Conservation (phyloP, 2,329 filamentous ascomycete species). For the Trichophyton equinum region DNA sequence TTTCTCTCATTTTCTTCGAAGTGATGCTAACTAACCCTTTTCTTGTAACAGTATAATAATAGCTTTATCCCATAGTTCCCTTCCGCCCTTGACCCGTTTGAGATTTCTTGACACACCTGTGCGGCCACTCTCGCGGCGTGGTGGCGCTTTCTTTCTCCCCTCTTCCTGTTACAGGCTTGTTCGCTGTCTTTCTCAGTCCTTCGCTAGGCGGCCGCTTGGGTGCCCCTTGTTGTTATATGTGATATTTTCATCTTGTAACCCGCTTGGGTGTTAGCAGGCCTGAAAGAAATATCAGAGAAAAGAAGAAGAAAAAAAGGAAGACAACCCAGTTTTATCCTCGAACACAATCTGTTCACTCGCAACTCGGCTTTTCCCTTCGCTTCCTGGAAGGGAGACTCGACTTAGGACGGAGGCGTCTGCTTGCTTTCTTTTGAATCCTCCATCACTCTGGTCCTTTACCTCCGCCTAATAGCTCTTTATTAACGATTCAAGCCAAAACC, state of each 20-base stretch:
- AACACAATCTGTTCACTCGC: conserved; percentile 2
- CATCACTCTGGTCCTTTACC: not conserved
- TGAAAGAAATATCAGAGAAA: not conserved
- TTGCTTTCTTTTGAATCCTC: not conserved
- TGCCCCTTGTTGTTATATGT: conserved; percentile 1
- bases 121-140: not conserved
- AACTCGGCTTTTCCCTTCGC: not conserved
- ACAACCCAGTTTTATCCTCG: conserved; percentile 2
- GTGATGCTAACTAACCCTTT: not conserved
- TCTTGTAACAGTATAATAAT: not conserved
- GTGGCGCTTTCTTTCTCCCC: not conserved
- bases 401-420: not conserved
- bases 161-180: not conserved
- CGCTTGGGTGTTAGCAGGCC: not conserved
- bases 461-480: not conserved
- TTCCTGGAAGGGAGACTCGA: not conserved
- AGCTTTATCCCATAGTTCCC: not conserved
- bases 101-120: not conserved
- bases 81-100: not conserved
- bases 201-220: not conserved
- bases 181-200: not conserved
- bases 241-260: conserved; percentile 6
- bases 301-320: not conserved
- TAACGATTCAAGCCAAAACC: not conserved
- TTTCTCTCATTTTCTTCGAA: not conserved